Evolutionary conservation across 1,284 basidiomycete genomes (phyloP).

Genomic region (Albatrellus sp.): DNA sequence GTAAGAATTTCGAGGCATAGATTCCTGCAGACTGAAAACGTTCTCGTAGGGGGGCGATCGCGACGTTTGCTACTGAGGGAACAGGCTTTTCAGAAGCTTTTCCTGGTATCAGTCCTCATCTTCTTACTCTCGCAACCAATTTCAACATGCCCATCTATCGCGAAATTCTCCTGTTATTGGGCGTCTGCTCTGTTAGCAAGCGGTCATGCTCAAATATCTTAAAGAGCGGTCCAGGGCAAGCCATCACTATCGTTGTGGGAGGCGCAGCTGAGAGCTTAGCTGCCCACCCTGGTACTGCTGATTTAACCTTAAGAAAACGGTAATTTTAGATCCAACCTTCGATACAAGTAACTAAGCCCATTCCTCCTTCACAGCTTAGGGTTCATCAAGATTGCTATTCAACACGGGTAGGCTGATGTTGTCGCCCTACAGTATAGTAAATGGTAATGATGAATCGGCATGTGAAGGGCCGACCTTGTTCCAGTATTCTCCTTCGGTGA

Average conservation of each 20-base stretch:
- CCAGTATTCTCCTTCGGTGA: constrained; percentile 97
- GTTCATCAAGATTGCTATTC: constrained; percentile 95
- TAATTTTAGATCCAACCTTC: too few species aligned
- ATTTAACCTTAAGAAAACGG: constrained; percentile 80
- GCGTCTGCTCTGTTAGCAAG: constrained; percentile 89
- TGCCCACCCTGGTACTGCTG: constrained; percentile 90
- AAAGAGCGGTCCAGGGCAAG: constrained; percentile 52
- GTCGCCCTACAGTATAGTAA: not conserved
- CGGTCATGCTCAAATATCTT: constrained; percentile 85
- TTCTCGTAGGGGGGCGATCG: constrained; percentile 72
- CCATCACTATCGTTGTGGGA: constrained; percentile 93
- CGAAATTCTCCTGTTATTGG: constrained; percentile 77
- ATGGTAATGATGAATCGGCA: not conserved
- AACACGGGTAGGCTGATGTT: constrained; percentile 57
- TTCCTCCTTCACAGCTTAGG: constrained; percentile 41
- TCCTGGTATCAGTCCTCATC: constrained; percentile 86
- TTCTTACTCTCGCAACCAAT: constrained; percentile 84
- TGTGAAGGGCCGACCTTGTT: constrained; percentile 72
- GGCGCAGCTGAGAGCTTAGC: constrained; percentile 91
- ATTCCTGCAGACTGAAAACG: constrained; percentile 2
- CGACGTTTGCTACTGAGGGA: constrained; percentile 90
- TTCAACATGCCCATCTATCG: constrained; percentile 92
- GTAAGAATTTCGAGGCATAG: constrained; percentile 30
- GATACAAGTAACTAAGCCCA: constrained; percentile 5
- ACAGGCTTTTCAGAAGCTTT: constrained; percentile 88